Conservation (phyloP, 2,329 filamentous ascomycete genomes). For the Orbilia blumenaviensis region DNA sequence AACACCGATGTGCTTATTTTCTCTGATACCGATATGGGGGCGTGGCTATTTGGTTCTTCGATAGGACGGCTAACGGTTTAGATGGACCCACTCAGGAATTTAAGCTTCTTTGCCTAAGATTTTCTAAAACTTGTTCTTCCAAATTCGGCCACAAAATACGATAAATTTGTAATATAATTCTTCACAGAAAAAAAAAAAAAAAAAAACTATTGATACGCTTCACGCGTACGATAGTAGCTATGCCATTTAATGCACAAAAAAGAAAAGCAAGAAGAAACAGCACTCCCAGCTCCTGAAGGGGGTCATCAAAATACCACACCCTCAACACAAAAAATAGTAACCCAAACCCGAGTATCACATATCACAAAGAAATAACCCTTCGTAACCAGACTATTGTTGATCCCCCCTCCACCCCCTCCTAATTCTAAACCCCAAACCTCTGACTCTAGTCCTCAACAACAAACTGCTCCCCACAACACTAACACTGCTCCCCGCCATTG, state of each 20-base stretch:
- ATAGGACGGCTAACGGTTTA: slow-evolving; percentile 13
- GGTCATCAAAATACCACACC: not conserved
- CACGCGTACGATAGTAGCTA: not conserved
- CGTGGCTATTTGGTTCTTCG: not conserved
- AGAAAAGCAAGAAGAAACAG: not conserved
- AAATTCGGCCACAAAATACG: too few relatives aligned
- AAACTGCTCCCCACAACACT: slow-evolving; percentile 87
- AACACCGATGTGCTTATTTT: not conserved
- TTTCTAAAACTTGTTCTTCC: too few relatives aligned
- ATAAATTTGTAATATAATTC: too few relatives aligned
- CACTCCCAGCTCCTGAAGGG: not conserved
- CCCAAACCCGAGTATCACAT: not conserved
- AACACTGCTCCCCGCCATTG: slow-evolving; percentile 91
- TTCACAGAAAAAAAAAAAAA: too few relatives aligned
- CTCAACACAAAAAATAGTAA: not conserved
- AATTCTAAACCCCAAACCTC: slow-evolving; percentile 63
- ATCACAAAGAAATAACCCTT: not conserved
- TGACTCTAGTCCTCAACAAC: slow-evolving; percentile 68
- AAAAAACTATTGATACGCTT: not conserved
- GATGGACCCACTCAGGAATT: not conserved
- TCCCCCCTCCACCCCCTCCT: slow-evolving; percentile 27
- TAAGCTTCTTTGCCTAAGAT: too few relatives aligned
- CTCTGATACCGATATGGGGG: slow-evolving; percentile 2
- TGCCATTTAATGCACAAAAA: too few relatives aligned
- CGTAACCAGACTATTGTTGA: not conserved